phyloP scores from a whole-genome alignment of 2,329 filamentous ascomycete species.

The Calycina herbarum region DNA sequence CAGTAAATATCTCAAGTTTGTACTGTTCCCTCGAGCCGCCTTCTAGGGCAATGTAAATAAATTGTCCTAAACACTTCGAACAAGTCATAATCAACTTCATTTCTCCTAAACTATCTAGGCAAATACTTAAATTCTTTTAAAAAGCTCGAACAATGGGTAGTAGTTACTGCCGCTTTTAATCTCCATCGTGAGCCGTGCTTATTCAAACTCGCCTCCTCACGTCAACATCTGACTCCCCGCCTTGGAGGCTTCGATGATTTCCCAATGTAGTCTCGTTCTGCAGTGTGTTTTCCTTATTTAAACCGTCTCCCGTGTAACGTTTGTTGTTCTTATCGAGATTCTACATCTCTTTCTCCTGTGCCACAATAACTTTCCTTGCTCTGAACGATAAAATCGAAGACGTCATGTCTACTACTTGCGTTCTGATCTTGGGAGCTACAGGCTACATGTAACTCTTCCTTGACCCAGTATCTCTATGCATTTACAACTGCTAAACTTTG shows the following conservation, averaged over 20 bases:
- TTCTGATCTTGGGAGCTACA: conserved; percentile 27
- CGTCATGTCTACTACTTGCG: conserved; percentile 10
- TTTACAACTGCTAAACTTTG: not conserved
- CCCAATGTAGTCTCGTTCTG: not conserved
- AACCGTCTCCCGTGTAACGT: too few relatives aligned
- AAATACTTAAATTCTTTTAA: too few relatives aligned
- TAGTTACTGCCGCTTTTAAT: too few relatives aligned
- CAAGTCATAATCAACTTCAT: too few relatives aligned
- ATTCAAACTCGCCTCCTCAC: not conserved
- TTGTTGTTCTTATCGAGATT: too few relatives aligned
- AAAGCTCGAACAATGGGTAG: too few relatives aligned
- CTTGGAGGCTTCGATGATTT: not conserved
- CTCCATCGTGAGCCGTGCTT: not conserved
- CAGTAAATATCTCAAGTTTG: too few relatives aligned
- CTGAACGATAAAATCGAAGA: not conserved
- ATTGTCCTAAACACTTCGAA: too few relatives aligned
- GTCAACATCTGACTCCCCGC: not conserved
- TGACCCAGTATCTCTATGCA: not conserved
- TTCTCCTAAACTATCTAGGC: too few relatives aligned
- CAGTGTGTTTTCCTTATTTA: not conserved
- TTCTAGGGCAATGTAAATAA: too few relatives aligned
- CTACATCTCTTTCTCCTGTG: not conserved
- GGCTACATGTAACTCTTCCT: conserved; percentile 25
- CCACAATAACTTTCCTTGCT: not conserved
- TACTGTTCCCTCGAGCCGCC: too few relatives aligned